These are phyloP conservation scores for Astrothelium macrocarpum DNA, from an alignment of 495 filamentous ascomycete genomes.

Conservation along the genomic window DNA sequence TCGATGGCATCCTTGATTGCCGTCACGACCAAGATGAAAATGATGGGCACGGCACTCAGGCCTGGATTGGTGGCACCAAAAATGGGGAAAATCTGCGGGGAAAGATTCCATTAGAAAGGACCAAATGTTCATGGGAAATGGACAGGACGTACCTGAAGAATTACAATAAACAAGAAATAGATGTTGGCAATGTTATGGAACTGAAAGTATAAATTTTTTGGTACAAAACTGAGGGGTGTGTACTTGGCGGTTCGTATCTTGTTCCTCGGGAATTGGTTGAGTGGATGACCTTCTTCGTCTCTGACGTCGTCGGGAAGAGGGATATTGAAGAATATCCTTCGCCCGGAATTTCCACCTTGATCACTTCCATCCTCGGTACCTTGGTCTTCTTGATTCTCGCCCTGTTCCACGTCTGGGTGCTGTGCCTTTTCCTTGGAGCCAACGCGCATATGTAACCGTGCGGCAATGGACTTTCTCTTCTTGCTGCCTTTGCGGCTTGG, in stretches of 20 bases:
- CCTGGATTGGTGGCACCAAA: constrained; percentile 90
- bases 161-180: constrained; percentile 94
- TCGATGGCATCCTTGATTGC: constrained; percentile 95
- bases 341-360: constrained; percentile 29
- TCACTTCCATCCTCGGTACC: constrained; percentile 31
- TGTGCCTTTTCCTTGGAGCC: constrained; percentile 63
- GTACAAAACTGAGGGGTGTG: constrained; percentile 90
- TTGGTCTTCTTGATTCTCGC: constrained; percentile 29
- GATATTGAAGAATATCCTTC: constrained; percentile 74
- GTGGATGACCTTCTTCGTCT: constrained; percentile 73
- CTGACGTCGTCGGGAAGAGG: constrained; percentile 67
- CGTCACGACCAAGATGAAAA: constrained; percentile 88
- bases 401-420: constrained; percentile 46
- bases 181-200: constrained; percentile 99
- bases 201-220: constrained; percentile 93
- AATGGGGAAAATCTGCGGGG: constrained; percentile 79
- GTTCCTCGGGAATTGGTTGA: constrained; percentile 67
- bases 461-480: constrained; percentile 79
- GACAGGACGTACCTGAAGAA: constrained; percentile 66
- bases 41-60: constrained; percentile 81
- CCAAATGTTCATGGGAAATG: constrained; percentile 9
- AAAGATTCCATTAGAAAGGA: constrained; percentile 4
- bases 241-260: constrained; percentile 98
- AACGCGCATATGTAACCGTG: constrained; percentile 58
- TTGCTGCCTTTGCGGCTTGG: constrained; percentile 59